Percentiles rank a stretch among this genome's conserved stretches.
These are phyloP conservation scores for Glycine tomentella DNA, from an alignment of 306 rosid genomes.

Conservation along the genomic window DNA sequence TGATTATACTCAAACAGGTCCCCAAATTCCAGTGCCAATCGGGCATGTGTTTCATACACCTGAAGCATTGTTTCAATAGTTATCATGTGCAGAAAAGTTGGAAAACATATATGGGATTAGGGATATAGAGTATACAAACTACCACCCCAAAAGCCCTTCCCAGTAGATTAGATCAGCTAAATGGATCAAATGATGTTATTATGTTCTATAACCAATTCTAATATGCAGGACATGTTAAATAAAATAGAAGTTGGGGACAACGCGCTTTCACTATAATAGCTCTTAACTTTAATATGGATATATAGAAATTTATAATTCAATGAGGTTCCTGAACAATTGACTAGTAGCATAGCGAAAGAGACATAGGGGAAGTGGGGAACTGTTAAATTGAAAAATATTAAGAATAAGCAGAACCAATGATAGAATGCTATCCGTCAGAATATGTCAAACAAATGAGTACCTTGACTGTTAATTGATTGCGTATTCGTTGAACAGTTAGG, in stretches of 20 bases:
- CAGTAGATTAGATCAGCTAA: not conserved
- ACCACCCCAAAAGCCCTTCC: conserved; percentile 23
- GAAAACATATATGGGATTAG: conserved; percentile 18
- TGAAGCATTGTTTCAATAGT: conserved; percentile 49
- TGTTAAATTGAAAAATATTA: conserved; percentile 54
- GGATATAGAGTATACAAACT: not conserved
- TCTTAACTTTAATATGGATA: not conserved
- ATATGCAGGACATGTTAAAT: not conserved
- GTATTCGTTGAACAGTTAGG: conserved; percentile 93
- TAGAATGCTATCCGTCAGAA: conserved; percentile 35
- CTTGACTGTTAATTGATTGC: conserved; percentile 90
- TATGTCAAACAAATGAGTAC: conserved; percentile 52
- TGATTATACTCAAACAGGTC: conserved; percentile 96
- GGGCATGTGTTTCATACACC: conserved; percentile 99
- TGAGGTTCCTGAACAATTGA: not conserved
- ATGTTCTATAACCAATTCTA: conserved; percentile 23
- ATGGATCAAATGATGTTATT: not conserved
- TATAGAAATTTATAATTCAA: not conserved
- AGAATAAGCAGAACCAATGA: not conserved
- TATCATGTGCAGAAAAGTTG: conserved; percentile 8
- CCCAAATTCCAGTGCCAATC: conserved; percentile 86
- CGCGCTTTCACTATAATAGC: not conserved
- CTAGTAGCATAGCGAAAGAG: conserved; percentile 33
- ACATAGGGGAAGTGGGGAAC: conserved; percentile 49
- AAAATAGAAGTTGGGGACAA: not conserved